Percentiles rank a stretch among this genome's conserved stretches.
These are phyloP conservation scores for Aphanomyces euteiches DNA, from an alignment of 352 stramenopile genomes.

Conservation along the genomic window DNA sequence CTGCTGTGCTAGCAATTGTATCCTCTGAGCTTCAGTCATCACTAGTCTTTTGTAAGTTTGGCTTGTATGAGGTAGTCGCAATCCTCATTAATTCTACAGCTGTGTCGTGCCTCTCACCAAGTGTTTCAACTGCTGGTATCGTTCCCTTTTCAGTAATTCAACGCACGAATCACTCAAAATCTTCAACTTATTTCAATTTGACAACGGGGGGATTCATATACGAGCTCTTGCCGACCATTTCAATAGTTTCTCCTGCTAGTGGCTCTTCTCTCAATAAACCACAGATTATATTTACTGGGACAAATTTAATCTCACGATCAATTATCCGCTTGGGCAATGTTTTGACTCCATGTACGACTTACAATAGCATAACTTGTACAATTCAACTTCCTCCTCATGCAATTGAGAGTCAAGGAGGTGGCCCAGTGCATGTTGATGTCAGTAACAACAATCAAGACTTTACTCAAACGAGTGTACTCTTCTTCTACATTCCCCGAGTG, in stretches of 20 bases:
- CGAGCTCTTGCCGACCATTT: slow-evolving; percentile 1
- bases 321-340: slow-evolving; percentile 17
- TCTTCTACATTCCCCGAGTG: slow-evolving; percentile 33
- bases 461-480: slow-evolving; percentile 32
- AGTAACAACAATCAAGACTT: slow-evolving; percentile 30
- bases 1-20: slow-evolving; percentile 36
- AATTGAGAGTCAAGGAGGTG: slow-evolving; percentile 13
- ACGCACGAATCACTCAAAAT: neutral
- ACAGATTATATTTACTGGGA: neutral
- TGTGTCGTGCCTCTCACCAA: slow-evolving; percentile 12
- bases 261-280: neutral
- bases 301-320: neutral
- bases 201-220: slow-evolving; percentile 15
- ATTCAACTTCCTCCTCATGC: slow-evolving; percentile 8
- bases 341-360: neutral
- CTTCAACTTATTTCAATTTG: slow-evolving; percentile 9
- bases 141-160: slow-evolving; percentile 9
- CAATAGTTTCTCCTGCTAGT: neutral
- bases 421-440: neutral
- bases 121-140: neutral
- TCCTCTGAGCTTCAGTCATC: slow-evolving; percentile 18
- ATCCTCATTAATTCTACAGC: slow-evolving; percentile 27
- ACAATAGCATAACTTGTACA: slow-evolving; percentile 13
- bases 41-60: slow-evolving; percentile 42
- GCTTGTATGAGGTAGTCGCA: slow-evolving; percentile 32